These are phyloP conservation scores for Xylaria telfairii DNA, from an alignment of 495 filamentous ascomycete genomes.

Conservation along the genomic window DNA sequence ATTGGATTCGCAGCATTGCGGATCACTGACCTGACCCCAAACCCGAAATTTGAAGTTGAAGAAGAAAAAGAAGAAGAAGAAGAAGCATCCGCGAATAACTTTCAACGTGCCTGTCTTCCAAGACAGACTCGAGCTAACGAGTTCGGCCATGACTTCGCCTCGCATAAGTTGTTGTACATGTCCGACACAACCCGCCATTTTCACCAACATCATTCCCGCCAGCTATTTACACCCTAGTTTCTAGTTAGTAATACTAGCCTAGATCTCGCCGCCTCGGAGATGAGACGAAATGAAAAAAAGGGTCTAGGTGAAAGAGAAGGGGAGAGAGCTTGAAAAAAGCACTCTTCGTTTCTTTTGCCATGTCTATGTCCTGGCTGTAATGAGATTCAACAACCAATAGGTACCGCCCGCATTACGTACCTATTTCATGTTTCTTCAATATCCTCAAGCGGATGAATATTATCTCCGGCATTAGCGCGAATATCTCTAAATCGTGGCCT, in stretches of 20 bases:
- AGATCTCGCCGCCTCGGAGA: neutral
- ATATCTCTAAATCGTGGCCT: neutral
- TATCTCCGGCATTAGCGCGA: neutral
- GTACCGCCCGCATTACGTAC: too few relatives aligned
- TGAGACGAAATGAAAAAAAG: slow-evolving; percentile 5
- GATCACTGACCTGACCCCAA: neutral
- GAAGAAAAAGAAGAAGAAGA: too few relatives aligned
- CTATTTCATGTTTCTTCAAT: neutral
- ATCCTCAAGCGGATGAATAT: neutral
- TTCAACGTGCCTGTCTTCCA: neutral
- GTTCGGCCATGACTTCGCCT: neutral
- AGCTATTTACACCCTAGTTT: slow-evolving; percentile 11
- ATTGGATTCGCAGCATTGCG: neutral
- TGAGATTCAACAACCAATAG: neutral
- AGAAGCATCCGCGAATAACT: neutral
- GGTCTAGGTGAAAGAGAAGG: neutral
- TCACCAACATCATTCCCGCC: slow-evolving; percentile 2
- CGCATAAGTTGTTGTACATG: neutral
- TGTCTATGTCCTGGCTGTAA: neutral
- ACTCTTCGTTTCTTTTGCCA: slow-evolving; percentile 3
- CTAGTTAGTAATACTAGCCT: neutral
- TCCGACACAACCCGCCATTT: neutral
- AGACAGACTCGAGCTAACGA: neutral
- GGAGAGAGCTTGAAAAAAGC: neutral
- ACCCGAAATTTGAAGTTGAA: neutral